Evolutionary conservation across 192 early-diverging fungal species (phyloP), one percentile per base, ranked within the genome.

Genomic region (Rhizophagus prolifer): DNA sequence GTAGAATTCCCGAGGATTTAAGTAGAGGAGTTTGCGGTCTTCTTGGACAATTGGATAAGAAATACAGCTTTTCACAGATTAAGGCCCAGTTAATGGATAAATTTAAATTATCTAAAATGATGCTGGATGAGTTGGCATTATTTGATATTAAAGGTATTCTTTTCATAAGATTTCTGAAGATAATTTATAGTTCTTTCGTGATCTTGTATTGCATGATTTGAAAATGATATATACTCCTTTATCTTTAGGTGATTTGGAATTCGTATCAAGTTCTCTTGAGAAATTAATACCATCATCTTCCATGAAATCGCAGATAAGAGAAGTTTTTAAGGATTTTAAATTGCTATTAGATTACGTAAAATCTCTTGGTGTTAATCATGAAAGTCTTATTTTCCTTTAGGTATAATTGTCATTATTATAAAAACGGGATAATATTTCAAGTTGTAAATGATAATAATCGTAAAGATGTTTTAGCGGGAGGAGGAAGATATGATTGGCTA

Each of bases 101-200:
- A 9, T 81, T 86, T 19, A 80, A 89, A 31, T 64, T 94, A 9
- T 88, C 89, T 9, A 74, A 88, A 64, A 88, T 85, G 72, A 78
- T 89, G 3, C 73, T 92, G 69, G 92, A 94, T 77, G 86, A 90
- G 16, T 78, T 94, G 21, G 87, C 88, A 50, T 65, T 84, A 74
- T 93, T 94, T 77, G 84, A 90, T 72, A 79, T 88, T 10, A 84
- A 82, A 73, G 92, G 90, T 74, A 86, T 85, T 73, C 34, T n/a
- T 73, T 66, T 60, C 31, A 66, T 23, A 9, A 30, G 7, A 5
- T 73, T 63, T n/a, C 65, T 13, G 6, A 70, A 25, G 12, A 23
- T 63, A 68, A 3, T 21, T 31, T 25, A 23, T 10, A 62, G 14
- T 23, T 23, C 2, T 21, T n/a, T n/a, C n/a, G n/a, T n/a, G n/a